Evolutionary conservation across 1,139 yeast genomes (phyloP), one percentile per base, ranked within the genome.

Genomic region (Pichia sp.): DNA sequence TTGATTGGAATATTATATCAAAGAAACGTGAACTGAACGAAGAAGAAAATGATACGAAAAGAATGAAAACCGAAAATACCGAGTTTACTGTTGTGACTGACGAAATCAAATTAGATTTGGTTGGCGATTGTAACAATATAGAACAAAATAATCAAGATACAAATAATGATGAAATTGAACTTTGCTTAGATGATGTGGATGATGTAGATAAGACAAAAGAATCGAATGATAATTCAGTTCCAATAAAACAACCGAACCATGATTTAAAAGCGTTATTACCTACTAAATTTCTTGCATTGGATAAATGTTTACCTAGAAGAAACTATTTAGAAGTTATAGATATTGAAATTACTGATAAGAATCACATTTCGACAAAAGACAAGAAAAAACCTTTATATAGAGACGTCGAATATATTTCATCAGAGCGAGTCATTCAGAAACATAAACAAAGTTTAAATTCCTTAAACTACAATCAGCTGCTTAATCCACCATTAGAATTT

Each of bases 231-330:
- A 9, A 26, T 6, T 6, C 7, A 26, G 28, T 26, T 26, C 9
- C 9, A 9, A 9, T 26, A 22, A 6, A 32, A n/a, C 26, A n/a
- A 4, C 28, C 27, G n/a, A 12, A 24, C 12, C 20, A 24, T 12
- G 20, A 24, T 12, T 12, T 5, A 12, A 6, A n/a, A 32, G n/a
- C 10, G 11, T 22, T 32, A 11, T 23, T 11, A 4, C 36, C 62
- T 4, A 84, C 95, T 0, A 54, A 65, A 2, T 90, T 92, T 57
- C 62, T 87, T 27, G 95, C 97, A 0, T 69, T 92, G 23, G 97
- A 90, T 61, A 92, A 92, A 59, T 87, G 95, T 55, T 65, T 83
- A 1, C 87, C 87, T 0, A 64, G 69, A 16, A 67, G 94, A 16
- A 58, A 67, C 30, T 85, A 71, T 56, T 54, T 87, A 6, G 76